Conservation (phyloP, 148 eudicot genomes). For the Persicaria tinctoria region DNA sequence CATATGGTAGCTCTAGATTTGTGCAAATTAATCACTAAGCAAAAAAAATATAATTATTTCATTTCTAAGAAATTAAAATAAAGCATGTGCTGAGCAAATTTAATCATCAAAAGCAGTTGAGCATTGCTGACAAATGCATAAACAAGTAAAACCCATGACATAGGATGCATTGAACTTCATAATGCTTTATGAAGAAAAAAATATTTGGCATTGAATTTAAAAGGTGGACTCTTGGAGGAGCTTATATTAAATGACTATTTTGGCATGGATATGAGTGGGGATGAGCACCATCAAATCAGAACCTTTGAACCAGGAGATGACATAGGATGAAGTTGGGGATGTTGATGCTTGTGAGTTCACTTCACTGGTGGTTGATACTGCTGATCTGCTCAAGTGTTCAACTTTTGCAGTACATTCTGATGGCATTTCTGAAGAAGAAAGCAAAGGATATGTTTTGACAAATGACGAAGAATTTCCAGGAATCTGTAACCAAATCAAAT, state of each 20-base stretch:
- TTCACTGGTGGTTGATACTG: neutral
- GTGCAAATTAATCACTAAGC: neutral
- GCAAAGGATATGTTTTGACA: neutral
- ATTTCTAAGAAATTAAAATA: too few relatives aligned
- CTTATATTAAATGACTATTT: neutral
- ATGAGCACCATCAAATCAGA: neutral
- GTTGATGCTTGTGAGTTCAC: slow-evolving; percentile 6
- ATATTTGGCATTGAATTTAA: neutral
- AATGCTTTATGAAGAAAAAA: neutral
- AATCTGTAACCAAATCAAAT: too few relatives aligned
- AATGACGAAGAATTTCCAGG: neutral
- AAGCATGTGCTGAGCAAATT: neutral
- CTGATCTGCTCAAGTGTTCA: neutral
- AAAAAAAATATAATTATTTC: too few relatives aligned
- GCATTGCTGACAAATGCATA: too few relatives aligned
- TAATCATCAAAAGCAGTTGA: too few relatives aligned
- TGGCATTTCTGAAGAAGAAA: neutral
- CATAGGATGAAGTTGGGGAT: too few relatives aligned
- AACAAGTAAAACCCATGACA: too few relatives aligned
- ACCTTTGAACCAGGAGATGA: neutral
- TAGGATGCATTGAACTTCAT: too few relatives aligned
- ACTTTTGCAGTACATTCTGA: neutral
- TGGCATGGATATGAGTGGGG: slow-evolving; percentile 1
- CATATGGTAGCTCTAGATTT: too few relatives aligned
- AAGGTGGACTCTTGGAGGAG: slow-evolving; percentile 2